Base-by-base conservation (phyloP, 1,139 yeast genomes). In the Nakaseomyces glabratus region DNA sequence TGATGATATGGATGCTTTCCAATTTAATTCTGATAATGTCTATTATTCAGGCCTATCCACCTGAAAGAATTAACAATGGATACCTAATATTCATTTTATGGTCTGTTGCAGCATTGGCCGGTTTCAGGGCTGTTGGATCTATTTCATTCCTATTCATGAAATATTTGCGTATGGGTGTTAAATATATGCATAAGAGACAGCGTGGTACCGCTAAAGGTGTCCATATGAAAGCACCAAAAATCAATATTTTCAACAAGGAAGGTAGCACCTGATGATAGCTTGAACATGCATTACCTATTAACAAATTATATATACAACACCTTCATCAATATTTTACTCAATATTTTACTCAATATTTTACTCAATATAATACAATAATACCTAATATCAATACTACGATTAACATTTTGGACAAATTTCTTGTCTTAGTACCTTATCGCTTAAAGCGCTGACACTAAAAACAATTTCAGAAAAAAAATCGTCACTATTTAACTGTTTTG, bases 61-160 rank as follows among this genome's bases (percentile, higher is more conserved):
- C 86, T 2, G 77, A 76, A 30, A 62, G 71, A 22, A 71, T 72
- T 35, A 68, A 76, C 15, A 90, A 90, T 60, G 72, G 73, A 38
- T 90, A 90, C 58, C 64, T 90, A 50, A 79, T 81, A 20, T 76
- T 84, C 52, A 82, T 90, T 47, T 64, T 90, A 40, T 86, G 97
- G 96, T 70, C 88, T 6, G 95, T 88, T 37, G 95, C 95, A 1
- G 73, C 71, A 0, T 67, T 90, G 46, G 80, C 96, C 0, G 62
- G 76, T 6, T 71, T 85, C 57, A 73, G 96, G 59, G 93, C 88
- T 1, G 39, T 70, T 22, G 96, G 96, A 2, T 81, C 94, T 0
- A 47, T 73, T 35, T 71, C 77, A 1, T 88, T 77, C 60, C 66
- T 88, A 44, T 40, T 66, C 24, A 68, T 71, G 48, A 58, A 67